phyloP scores from a whole-genome alignment of 441 rosid genomes.

The Biscutella auriculata region DNA sequence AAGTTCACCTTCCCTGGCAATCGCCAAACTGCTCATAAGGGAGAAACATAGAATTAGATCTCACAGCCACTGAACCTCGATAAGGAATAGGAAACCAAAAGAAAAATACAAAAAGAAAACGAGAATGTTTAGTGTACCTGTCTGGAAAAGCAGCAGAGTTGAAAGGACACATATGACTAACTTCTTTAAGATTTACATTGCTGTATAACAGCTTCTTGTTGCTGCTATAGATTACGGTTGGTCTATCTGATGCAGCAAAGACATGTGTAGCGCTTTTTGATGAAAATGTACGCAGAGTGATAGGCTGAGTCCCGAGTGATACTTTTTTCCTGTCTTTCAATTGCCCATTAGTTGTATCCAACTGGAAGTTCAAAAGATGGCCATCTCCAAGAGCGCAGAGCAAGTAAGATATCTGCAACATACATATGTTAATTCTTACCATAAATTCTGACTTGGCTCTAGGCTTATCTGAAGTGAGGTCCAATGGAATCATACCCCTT shows the following conservation, averaged over 20 bases:
- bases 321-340: conserved; percentile 83
- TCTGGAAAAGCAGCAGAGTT: conserved; percentile 98
- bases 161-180: conserved; percentile 95
- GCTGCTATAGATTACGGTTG: conserved; percentile 96
- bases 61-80: neutral
- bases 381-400: conserved; percentile 99
- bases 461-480: conserved; percentile 2
- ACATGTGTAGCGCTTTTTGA: conserved; percentile 86
- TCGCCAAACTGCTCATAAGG: conserved; percentile 61
- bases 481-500: conserved; percentile 59
- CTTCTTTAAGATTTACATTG: conserved; percentile 95
- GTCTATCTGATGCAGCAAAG: conserved; percentile 97
- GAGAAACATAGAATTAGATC: conserved; percentile 16
- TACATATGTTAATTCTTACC: conserved; percentile 1
- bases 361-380: conserved; percentile 73
- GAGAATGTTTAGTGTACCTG: conserved; percentile 35
- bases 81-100: neutral
- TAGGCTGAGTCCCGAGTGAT: conserved; percentile 93
- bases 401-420: conserved; percentile 68
- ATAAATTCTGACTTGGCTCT: neutral
- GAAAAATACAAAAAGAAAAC: neutral
- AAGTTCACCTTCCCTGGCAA: conserved; percentile 97
- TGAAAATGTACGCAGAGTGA: conserved; percentile 90
- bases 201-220: conserved; percentile 92
- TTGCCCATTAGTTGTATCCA: conserved; percentile 74